A percentile compares a stretch with the other conserved stretches of the same genome.
Conservation (phyloP, 1,139 yeast species). For the Diutina mesorugosa region DNA sequence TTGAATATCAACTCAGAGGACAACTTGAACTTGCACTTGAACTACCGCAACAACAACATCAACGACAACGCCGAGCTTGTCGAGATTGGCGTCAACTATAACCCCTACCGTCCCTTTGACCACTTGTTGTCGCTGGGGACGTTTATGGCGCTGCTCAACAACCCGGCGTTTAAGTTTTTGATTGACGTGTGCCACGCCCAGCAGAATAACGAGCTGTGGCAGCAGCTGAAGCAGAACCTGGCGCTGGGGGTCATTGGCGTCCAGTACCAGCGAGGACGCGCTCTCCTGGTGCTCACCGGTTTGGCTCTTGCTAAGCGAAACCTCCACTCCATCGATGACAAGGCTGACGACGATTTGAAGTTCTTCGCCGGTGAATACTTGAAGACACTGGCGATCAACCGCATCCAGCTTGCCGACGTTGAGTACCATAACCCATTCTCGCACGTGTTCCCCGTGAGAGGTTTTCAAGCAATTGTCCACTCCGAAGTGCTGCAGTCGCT, state of each 20-base stretch:
- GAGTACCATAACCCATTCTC: constrained; percentile 13
- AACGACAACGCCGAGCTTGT: constrained; percentile 31
- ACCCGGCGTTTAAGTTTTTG: constrained; percentile 28
- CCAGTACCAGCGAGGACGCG: constrained; percentile 12
- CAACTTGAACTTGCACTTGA: constrained; percentile 23
- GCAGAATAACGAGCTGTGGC: constrained; percentile 29
- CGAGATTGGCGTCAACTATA: constrained; percentile 28
- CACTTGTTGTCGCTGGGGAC: constrained; percentile 23
- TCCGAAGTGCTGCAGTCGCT: constrained; percentile 18
- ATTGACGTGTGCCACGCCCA: constrained; percentile 22
- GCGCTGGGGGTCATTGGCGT: constrained; percentile 35
- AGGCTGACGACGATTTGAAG: constrained; percentile 21
- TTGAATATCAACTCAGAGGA: constrained; percentile 28
- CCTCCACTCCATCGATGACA: constrained; percentile 28
- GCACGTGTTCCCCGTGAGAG: constrained; percentile 16
- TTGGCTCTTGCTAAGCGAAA: constrained; percentile 28
- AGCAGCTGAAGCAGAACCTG: constrained; percentile 18
- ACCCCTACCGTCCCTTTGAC: constrained; percentile 34
- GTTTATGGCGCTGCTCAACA: constrained; percentile 23
- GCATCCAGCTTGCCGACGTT: constrained; percentile 13
- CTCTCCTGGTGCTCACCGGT: constrained; percentile 21
- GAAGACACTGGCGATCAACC: constrained; percentile 22
- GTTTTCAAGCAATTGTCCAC: constrained; percentile 12
- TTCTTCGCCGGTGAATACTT: constrained; percentile 20
- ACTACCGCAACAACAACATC: constrained; percentile 30